Percentiles rank a stretch among this genome's conserved stretches.
Evolutionary conservation across 2,329 filamentous ascomycete species (phyloP).

Genomic region (Sporothrix protearum): DNA sequence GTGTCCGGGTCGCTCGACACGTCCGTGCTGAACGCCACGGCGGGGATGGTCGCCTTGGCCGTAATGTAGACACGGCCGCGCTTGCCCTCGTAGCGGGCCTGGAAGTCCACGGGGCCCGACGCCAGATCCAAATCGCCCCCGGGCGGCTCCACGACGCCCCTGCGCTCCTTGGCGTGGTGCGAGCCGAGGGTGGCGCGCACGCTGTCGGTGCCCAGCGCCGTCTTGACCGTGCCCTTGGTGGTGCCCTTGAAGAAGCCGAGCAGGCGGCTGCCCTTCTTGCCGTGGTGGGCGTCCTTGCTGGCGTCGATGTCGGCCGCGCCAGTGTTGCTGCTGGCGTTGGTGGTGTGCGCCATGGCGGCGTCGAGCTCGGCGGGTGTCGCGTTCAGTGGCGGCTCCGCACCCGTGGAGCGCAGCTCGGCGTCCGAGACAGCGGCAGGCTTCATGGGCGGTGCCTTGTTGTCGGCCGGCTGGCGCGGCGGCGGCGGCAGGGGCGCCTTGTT

Average conservation of each 20-base stretch:
- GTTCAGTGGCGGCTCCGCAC: constrained; percentile 45
- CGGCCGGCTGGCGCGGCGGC: constrained; percentile 51
- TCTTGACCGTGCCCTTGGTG: constrained; percentile 66
- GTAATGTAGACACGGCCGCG: constrained; percentile 70
- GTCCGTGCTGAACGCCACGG: constrained; percentile 60
- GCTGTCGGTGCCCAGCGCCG: constrained; percentile 67
- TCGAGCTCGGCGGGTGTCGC: constrained; percentile 64
- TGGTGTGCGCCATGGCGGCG: constrained; percentile 52
- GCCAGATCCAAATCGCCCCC: constrained; percentile 41
- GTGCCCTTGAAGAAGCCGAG: constrained; percentile 66
- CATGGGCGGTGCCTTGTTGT: constrained; percentile 36
- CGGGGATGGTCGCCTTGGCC: constrained; percentile 62
- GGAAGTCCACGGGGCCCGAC: constrained; percentile 73
- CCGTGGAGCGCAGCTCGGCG: constrained; percentile 49
- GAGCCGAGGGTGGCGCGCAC: constrained; percentile 64
- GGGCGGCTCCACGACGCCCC: constrained; percentile 61
- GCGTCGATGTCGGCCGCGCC: constrained; percentile 48
- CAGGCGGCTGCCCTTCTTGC: constrained; percentile 45
- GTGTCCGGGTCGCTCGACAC: constrained; percentile 38
- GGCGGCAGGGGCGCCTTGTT: constrained; percentile 64
- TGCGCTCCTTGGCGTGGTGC: constrained; percentile 62
- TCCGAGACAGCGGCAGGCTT: constrained; percentile 42
- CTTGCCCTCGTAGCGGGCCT: constrained; percentile 66
- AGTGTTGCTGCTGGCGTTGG: constrained; percentile 36
- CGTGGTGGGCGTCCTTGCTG: constrained; percentile 41